Evolutionary conservation across 177 flowering plant genomes (phyloP).

Genomic region (Telopea speciosissima): DNA sequence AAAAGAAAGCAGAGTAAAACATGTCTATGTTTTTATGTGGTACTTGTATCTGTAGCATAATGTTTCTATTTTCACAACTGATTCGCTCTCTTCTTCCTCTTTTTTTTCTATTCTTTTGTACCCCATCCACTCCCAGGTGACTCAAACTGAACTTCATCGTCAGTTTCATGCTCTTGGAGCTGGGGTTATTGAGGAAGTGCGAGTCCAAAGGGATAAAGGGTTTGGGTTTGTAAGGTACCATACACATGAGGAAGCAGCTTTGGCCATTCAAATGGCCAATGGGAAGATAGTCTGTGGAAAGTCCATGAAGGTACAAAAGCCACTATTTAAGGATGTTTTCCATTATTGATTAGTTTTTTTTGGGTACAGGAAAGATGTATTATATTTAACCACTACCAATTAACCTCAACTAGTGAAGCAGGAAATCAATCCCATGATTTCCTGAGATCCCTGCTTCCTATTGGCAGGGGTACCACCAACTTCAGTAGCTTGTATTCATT

Average conservation of each 20-base stretch:
- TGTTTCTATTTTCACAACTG: too few species aligned
- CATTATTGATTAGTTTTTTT: too few species aligned
- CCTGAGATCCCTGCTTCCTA: too few species aligned
- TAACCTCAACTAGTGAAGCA: too few species aligned
- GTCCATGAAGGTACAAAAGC: conserved; percentile 58
- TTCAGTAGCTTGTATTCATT: too few species aligned
- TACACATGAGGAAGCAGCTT: conserved; percentile 76
- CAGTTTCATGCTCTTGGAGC: conserved; percentile 77
- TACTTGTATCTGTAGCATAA: too few species aligned
- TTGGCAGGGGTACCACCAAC: too few species aligned
- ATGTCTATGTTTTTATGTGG: too few species aligned
- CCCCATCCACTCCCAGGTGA: conserved; percentile 42
- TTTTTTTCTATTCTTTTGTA: neutral
- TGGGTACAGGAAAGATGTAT: neutral
- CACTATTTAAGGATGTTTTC: neutral
- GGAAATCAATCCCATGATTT: too few species aligned
- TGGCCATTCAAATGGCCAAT: conserved; percentile 85
- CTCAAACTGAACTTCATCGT: conserved; percentile 70
- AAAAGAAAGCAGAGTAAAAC: too few species aligned
- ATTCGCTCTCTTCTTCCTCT: too few species aligned
- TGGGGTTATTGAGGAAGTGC: conserved; percentile 83
- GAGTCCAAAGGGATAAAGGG: conserved; percentile 85
- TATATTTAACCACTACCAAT: too few species aligned
- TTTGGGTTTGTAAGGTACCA: conserved; percentile 93
- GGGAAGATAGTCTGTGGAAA: conserved; percentile 68